These are phyloP conservation scores for Pythium insidiosum DNA, from an alignment of 352 stramenopile species.

Conservation along the genomic window DNA sequence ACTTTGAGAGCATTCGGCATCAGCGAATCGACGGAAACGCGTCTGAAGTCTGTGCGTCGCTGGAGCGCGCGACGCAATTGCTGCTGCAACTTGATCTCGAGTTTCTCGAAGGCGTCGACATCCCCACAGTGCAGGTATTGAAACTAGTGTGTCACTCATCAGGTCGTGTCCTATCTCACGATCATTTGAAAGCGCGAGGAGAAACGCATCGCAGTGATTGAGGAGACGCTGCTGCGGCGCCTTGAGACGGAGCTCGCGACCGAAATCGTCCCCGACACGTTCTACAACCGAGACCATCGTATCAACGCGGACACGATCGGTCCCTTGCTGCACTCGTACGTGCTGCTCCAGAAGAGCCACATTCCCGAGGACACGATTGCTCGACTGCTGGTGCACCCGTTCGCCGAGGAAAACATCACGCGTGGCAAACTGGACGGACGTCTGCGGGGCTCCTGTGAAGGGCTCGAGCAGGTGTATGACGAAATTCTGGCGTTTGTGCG, in stretches of 20 bases:
- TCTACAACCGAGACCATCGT: conserved; percentile 74
- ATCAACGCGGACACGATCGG: conserved; percentile 57
- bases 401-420: conserved; percentile 71
- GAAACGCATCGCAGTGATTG: conserved; percentile 54
- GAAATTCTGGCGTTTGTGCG: conserved; percentile 63
- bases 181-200: conserved; percentile 37
- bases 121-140: conserved; percentile 56
- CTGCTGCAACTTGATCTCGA: conserved; percentile 75
- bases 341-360: conserved; percentile 61
- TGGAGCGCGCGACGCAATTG: conserved; percentile 67
- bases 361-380: conserved; percentile 81
- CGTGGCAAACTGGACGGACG: conserved; percentile 66
- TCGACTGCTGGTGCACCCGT: conserved; percentile 64
- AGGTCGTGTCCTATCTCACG: background rate
- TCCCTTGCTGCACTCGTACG: conserved; percentile 69
- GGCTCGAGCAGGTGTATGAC: conserved; percentile 63
- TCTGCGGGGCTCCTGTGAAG: conserved; percentile 68
- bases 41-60: conserved; percentile 50
- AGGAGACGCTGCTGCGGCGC: conserved; percentile 62
- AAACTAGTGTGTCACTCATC: background rate
- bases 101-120: conserved; percentile 60
- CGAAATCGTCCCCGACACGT: conserved; percentile 83
- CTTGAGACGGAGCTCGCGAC: conserved; percentile 81
- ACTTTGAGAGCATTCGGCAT: conserved; percentile 53
- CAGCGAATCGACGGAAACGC: conserved; percentile 22